phyloP scores from a whole-genome alignment of 106 monocot species.

The Agapanthus africanus region DNA sequence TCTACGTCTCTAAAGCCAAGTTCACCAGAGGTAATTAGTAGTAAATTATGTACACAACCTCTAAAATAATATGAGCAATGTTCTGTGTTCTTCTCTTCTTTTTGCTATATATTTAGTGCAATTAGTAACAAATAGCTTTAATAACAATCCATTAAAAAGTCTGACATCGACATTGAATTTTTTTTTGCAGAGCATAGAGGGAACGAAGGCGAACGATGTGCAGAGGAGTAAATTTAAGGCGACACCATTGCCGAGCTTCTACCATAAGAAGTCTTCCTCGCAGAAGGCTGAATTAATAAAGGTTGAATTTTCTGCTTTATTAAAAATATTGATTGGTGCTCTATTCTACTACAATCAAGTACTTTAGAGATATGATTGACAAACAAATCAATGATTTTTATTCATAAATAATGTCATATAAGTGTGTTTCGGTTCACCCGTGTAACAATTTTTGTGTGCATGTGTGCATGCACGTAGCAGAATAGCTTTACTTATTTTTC shows the following conservation, averaged over 20 bases:
- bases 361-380: too few species aligned
- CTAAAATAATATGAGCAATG: too few species aligned
- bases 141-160: neutral
- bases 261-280: neutral
- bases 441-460: neutral
- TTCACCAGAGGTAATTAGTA: neutral
- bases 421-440: too few species aligned
- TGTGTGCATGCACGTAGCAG: neutral
- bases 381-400: too few species aligned
- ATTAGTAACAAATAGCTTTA: neutral
- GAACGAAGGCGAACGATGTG: neutral
- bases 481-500: neutral
- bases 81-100: too few species aligned
- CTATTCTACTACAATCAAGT: too few species aligned
- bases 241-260: slow-evolving; percentile 6
- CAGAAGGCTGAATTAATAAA: neutral
- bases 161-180: neutral
- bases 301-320: too few species aligned
- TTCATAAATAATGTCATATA: too few species aligned
- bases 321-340: too few species aligned
- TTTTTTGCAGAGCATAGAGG: slow-evolving; percentile 2
- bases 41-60: too few species aligned
- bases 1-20: neutral
- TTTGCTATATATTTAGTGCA: neutral
- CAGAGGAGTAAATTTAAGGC: neutral